Base-by-base conservation (phyloP, 176 grass and related monocot species). In the Coix lacrymajobi region DNA sequence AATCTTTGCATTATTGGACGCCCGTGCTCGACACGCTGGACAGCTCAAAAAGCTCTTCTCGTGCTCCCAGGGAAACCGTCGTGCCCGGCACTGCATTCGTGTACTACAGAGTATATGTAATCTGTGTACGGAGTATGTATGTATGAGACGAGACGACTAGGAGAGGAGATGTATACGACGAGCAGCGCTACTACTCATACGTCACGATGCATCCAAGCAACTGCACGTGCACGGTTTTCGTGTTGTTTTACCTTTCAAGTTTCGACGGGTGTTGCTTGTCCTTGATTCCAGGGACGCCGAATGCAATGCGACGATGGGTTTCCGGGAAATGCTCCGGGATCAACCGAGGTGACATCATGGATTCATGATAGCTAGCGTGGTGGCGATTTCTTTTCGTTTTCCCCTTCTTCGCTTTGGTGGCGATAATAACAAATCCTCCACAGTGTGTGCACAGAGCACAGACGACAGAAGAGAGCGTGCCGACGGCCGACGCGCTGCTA, bases 221-320 rank as follows among this genome's bases (percentile, higher is more conserved):
- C 11, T 40, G 22, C 85, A 45, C 66, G 49, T 36, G 48, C 26
- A 33, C 19, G 38, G 32, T 68, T 7, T 19, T 16, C 46, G 5
- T 14, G n/a, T 7, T 62, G n/a, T n/a, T 66, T 80, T 7, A 37
- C 3, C 41, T 13, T 43, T 43, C 41, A 43, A 43, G 41, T 43
- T 45, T 45, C 43, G 74, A 34, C 45, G 24, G 24, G 20, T 25
- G 17, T 76, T 81, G 62, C 71, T 31, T 82, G 40, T 81, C 37
- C 79, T 20, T 48, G 49, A 82, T 87, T 76, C 29, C 30, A 16
- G 70, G 71, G 38, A 48, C 13, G 37, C n/a, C n/a, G n/a, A n/a
- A n/a, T 46, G 73, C 1, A n/a, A n/a, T 56, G 51, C 51, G n/a
- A 10, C 51, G 51, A 56, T 20, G 19, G 20, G 19, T 77, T 28